Evolutionary conservation across 192 early-diverging fungal species (phyloP).

Genomic region (Entomortierella beljakovae): DNA sequence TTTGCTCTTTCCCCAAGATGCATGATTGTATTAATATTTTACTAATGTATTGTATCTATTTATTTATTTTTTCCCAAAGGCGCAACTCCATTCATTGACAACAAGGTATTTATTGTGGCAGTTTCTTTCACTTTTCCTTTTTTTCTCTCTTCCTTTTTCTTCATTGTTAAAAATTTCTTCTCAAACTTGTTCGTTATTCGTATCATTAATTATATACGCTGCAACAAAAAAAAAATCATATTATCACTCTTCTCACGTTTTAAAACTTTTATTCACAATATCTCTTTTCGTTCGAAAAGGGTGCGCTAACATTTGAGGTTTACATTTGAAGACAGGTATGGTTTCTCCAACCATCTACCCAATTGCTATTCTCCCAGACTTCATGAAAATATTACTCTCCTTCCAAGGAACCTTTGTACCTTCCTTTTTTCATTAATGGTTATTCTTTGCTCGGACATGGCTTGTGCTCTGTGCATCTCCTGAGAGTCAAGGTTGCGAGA

Average conservation of each 20-base stretch:
- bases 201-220: too few relatives aligned
- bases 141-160: not conserved
- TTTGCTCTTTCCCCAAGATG: not conserved
- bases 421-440: not conserved
- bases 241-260: not conserved
- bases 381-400: not conserved
- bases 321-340: not conserved
- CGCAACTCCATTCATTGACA: not conserved
- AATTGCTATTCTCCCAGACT: not conserved
- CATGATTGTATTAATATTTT: constrained; percentile 11
- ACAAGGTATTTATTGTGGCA: not conserved
- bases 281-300: not conserved
- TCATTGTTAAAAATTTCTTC: not conserved
- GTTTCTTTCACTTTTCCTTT: not conserved
- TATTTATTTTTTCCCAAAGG: constrained; percentile 2
- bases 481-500: not conserved
- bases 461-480: constrained; percentile 7
- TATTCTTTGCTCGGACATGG: not conserved
- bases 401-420: not conserved
- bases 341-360: too few relatives aligned
- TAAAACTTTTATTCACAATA: not conserved
- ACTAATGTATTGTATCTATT: not conserved
- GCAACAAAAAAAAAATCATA: not conserved
- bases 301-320: not conserved
- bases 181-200: constrained; percentile 1